Evolutionary conservation across 495 filamentous ascomycete genomes (phyloP).

Genomic region (Terfezia claveryi): DNA sequence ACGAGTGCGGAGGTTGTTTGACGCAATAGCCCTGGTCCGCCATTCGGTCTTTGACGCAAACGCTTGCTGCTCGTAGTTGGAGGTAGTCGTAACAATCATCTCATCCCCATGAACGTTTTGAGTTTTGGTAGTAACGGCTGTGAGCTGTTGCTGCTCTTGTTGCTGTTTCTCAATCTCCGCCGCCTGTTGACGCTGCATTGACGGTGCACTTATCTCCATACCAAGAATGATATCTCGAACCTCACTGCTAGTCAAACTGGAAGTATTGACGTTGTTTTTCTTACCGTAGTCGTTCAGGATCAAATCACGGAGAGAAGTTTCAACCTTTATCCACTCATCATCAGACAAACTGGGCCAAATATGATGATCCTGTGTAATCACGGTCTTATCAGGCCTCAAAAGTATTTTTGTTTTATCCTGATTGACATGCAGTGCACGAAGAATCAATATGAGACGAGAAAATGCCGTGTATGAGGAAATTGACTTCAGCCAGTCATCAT

Average conservation of each 20-base stretch:
- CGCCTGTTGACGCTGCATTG: slow-evolving; percentile 94
- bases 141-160: slow-evolving; percentile 86
- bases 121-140: slow-evolving; percentile 93
- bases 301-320: slow-evolving; percentile 83
- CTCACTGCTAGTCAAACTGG: slow-evolving; percentile 86
- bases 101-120: slow-evolving; percentile 96
- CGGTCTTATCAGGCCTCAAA: slow-evolving; percentile 89
- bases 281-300: slow-evolving; percentile 98
- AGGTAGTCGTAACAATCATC: slow-evolving; percentile 94
- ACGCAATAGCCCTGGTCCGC: slow-evolving; percentile 90
- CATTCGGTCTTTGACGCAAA: slow-evolving; percentile 99
- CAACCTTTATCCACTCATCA: slow-evolving; percentile 98
- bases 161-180: slow-evolving; percentile 99
- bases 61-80: slow-evolving; percentile 86
- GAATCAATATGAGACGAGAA: slow-evolving; percentile 83
- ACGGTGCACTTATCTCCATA: slow-evolving; percentile 98
- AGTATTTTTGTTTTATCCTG: slow-evolving; percentile 97
- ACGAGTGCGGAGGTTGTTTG: slow-evolving; percentile 81
- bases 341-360: slow-evolving; percentile 93
- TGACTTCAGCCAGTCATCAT: slow-evolving; percentile 96
- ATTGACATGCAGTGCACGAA: slow-evolving; percentile 91
- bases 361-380: slow-evolving; percentile 96
- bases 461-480: slow-evolving; percentile 98
- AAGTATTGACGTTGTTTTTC: slow-evolving; percentile 98
- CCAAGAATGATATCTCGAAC: slow-evolving; percentile 96